These are phyloP conservation scores for Capsicum baccatum DNA, from an alignment of 257 asterid genomes.

Conservation along the genomic window DNA sequence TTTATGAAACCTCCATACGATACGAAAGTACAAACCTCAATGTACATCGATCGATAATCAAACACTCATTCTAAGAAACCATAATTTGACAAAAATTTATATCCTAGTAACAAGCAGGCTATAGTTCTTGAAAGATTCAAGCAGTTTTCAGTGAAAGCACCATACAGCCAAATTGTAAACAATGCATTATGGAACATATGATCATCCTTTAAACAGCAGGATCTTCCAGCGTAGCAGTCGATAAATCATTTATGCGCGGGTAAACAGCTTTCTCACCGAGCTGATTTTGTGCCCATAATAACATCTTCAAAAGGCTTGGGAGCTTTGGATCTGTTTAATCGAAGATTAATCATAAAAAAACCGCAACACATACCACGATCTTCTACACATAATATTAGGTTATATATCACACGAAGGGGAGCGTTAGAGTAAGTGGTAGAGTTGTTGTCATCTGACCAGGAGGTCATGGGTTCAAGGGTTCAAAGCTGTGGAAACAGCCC, in stretches of 20 bases:
- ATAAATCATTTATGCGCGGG: slow-evolving; percentile 74
- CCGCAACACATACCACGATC: neutral
- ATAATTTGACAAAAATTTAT: neutral
- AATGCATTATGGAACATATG: neutral
- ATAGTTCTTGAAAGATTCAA: neutral
- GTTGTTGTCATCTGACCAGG: too few species aligned
- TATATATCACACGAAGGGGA: neutral
- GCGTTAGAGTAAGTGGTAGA: too few species aligned
- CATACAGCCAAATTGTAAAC: neutral
- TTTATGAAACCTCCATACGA: neutral
- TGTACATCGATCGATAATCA: neutral
- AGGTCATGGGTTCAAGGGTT: too few species aligned
- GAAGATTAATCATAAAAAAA: neutral
- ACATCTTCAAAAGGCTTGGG: slow-evolving; percentile 85
- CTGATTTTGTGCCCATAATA: slow-evolving; percentile 78
- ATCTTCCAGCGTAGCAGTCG: slow-evolving; percentile 76
- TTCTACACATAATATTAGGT: neutral
- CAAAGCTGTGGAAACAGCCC: too few species aligned
- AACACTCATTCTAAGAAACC: slow-evolving; percentile 4
- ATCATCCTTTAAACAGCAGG: slow-evolving; percentile 54
- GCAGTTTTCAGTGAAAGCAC: neutral
- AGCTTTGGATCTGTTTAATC: slow-evolving; percentile 86
- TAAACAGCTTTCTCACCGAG: slow-evolving; percentile 76
- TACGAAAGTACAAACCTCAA: neutral
- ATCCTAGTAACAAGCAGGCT: neutral